phyloP scores from a whole-genome alignment of 1,139 yeast genomes.

The Candida pseudoviswanathii region DNA sequence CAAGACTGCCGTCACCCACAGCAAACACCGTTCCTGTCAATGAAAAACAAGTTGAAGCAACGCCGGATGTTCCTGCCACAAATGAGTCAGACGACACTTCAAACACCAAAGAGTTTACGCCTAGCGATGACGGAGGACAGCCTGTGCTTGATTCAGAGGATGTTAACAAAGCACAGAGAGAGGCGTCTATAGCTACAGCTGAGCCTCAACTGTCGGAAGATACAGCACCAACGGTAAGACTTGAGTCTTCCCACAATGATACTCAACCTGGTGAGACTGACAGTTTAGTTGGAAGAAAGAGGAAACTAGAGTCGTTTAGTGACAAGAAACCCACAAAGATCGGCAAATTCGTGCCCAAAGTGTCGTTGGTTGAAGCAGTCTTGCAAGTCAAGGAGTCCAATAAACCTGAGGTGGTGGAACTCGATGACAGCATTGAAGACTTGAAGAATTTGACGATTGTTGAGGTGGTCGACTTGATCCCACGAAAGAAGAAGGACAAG shows the following conservation, averaged over 20 bases:
- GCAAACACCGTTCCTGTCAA: neutral
- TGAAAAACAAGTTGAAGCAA: neutral
- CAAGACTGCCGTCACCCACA: neutral
- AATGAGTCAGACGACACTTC: neutral
- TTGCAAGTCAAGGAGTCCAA: conserved; percentile 33
- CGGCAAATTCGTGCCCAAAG: conserved; percentile 21
- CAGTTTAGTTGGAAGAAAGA: neutral
- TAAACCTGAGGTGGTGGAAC: conserved; percentile 28
- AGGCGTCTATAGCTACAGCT: neutral
- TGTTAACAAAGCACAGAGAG: neutral
- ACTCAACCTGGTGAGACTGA: neutral
- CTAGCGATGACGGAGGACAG: neutral
- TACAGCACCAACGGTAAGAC: conserved; percentile 1
- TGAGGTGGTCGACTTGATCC: conserved; percentile 29
- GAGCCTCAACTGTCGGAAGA: neutral
- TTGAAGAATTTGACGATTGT: conserved; percentile 34
- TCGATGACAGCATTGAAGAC: conserved; percentile 16
- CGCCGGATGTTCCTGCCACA: neutral
- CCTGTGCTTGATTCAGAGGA: neutral
- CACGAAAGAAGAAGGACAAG: conserved; percentile 19
- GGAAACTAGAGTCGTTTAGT: conserved; percentile 1
- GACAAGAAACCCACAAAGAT: conserved; percentile 13
- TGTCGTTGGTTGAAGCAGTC: conserved; percentile 36
- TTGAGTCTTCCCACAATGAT: neutral
- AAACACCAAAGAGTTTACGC: neutral